Evolutionary conservation across 1,284 basidiomycete species (phyloP).

Genomic region (Fomitopsis schrenkii): DNA sequence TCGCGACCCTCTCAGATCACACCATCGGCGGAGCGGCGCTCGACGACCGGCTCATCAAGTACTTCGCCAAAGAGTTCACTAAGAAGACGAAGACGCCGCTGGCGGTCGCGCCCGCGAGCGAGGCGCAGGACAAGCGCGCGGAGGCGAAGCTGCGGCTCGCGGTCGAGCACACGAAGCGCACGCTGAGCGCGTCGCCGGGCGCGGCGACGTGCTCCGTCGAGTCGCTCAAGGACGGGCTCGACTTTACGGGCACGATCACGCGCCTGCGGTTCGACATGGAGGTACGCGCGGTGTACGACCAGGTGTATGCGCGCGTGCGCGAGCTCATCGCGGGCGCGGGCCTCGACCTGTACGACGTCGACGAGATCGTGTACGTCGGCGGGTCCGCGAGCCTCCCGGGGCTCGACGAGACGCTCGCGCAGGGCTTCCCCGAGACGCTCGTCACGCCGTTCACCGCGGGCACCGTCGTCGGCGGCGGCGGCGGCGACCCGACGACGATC

Average conservation of each 20-base stretch:
- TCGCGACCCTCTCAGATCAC: slow-evolving; percentile 45
- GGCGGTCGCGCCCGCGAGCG: slow-evolving; percentile 52
- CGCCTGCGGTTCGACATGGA: slow-evolving; percentile 93
- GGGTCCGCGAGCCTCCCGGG: slow-evolving; percentile 86
- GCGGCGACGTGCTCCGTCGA: slow-evolving; percentile 92
- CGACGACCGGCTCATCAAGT: slow-evolving; percentile 82
- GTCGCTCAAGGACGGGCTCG: slow-evolving; percentile 91
- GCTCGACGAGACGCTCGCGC: slow-evolving; percentile 70
- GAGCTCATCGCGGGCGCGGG: slow-evolving; percentile 59
- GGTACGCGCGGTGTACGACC: slow-evolving; percentile 68
- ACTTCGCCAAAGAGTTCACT: slow-evolving; percentile 95
- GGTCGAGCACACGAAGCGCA: slow-evolving; percentile 94
- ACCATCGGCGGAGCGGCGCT: slow-evolving; percentile 60
- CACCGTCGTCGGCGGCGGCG: slow-evolving; percentile 64
- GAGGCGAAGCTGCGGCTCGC: slow-evolving; percentile 92
- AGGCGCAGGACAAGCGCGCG: slow-evolving; percentile 76
- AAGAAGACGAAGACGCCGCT: slow-evolving; percentile 92
- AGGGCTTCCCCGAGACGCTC: slow-evolving; percentile 69
- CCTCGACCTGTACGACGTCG: slow-evolving; percentile 77
- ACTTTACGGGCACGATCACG: slow-evolving; percentile 93
- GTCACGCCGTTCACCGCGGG: slow-evolving; percentile 62
- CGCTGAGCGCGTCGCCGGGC: slow-evolving; percentile 83
- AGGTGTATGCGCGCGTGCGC: slow-evolving; percentile 61
- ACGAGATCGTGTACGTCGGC: slow-evolving; percentile 92
- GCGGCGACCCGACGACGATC: slow-evolving; percentile 85